Percentiles rank a stretch among this genome's conserved stretches.
Evolutionary conservation across 257 asterid species (phyloP).

Genomic region (Plantago major): DNA sequence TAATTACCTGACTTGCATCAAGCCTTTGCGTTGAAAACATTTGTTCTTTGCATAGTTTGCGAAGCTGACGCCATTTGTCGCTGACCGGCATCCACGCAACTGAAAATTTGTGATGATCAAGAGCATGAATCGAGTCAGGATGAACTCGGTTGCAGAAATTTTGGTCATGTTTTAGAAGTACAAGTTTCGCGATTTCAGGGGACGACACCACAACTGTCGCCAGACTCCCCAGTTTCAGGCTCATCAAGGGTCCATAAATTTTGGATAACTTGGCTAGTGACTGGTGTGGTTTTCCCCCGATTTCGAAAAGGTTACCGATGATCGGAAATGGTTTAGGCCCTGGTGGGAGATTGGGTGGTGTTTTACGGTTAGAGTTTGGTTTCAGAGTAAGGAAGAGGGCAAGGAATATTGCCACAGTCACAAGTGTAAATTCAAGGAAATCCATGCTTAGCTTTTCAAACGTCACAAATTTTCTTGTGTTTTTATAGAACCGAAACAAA

Average conservation of each 20-base stretch:
- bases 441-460: no score
- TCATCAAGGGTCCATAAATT: conserved; percentile 1
- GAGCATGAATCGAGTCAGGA: not conserved
- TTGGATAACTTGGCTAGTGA: not conserved
- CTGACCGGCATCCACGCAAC: not conserved
- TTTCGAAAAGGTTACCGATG: not conserved
- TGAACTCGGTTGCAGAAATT: not conserved
- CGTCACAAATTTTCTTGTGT: no score
- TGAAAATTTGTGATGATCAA: not conserved
- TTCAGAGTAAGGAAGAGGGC: not conserved
- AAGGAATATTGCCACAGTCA: not conserved
- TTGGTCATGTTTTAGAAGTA: not conserved
- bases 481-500: no score
- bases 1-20: not conserved
- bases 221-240: not conserved
- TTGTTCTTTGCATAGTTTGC: not conserved
- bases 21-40: not conserved
- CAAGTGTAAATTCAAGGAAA: not conserved
- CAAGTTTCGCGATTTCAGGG: not conserved
- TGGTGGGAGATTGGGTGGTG: conserved; percentile 2
- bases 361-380: not conserved
- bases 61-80: not conserved
- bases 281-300: not conserved
- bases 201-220: not conserved
- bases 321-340: not conserved